A percentile compares a stretch with the other conserved stretches of the same genome.
Conservation (phyloP, 208 protist genomes). For the Trypanosoma theileri region DNA sequence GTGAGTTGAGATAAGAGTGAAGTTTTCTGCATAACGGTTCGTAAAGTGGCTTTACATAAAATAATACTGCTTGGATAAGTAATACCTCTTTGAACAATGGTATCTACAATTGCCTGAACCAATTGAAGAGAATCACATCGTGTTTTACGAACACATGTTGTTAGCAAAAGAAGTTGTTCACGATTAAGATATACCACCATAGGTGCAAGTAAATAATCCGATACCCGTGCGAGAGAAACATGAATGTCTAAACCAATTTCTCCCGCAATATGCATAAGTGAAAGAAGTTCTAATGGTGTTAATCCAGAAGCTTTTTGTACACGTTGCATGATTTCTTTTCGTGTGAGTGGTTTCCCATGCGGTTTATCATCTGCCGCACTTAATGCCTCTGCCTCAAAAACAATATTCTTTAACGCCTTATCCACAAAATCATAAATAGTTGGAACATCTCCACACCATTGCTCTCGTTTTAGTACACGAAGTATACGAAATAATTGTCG, state of each 20-base stretch:
- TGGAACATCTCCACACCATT: conserved; percentile 44
- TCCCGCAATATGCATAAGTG: conserved; percentile 56
- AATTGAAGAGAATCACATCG: conserved; percentile 46
- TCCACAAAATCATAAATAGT: conserved; percentile 59
- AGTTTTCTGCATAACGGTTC: conserved; percentile 40
- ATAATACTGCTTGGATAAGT: conserved; percentile 36
- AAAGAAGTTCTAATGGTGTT: conserved; percentile 42
- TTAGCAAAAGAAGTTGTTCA: conserved; percentile 39
- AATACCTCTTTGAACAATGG: conserved; percentile 34
- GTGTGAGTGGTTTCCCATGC: not conserved
- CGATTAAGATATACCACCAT: conserved; percentile 47
- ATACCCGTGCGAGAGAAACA: conserved; percentile 37
- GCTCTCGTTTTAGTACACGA: conserved; percentile 49
- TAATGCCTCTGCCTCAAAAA: conserved; percentile 60
- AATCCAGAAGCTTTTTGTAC: conserved; percentile 45
- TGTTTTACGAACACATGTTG: conserved; percentile 45
- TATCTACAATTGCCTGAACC: conserved; percentile 34
- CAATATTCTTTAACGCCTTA: conserved; percentile 74
- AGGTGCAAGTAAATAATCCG: conserved; percentile 52
- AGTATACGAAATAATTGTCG: conserved; percentile 76
- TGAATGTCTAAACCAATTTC: conserved; percentile 62
- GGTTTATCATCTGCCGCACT: not conserved
- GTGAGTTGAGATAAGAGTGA: conserved; percentile 34
- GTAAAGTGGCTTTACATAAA: conserved; percentile 43
- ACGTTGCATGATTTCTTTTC: conserved; percentile 25